Evolutionary conservation across 176 grass and related monocot genomes (phyloP).

Genomic region (Lolium rigidum): DNA sequence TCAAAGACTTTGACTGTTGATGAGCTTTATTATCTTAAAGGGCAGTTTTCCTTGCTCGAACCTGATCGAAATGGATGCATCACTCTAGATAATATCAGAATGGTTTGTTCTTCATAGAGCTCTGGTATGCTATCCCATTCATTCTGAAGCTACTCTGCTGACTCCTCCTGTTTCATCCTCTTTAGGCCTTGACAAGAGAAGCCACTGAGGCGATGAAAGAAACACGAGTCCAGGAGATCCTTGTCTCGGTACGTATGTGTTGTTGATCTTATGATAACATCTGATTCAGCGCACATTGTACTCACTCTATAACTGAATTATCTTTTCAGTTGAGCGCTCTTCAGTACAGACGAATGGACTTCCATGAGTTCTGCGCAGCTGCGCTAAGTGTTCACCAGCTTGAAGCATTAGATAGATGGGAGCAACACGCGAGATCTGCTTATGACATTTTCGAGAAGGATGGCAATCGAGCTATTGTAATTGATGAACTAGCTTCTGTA

Average conservation of each 20-base stretch:
- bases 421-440: slow-evolving; percentile 78
- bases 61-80: slow-evolving; percentile 79
- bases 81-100: slow-evolving; percentile 82
- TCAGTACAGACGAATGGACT: slow-evolving; percentile 92
- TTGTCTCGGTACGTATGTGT: slow-evolving; percentile 56
- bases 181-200: slow-evolving; percentile 70
- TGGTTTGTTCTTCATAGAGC: slow-evolving; percentile 50
- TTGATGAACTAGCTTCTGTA: slow-evolving; percentile 85
- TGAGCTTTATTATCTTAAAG: slow-evolving; percentile 82
- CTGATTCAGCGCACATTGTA: slow-evolving; percentile 29
- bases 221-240: slow-evolving; percentile 74
- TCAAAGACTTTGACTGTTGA: slow-evolving; percentile 83
- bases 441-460: slow-evolving; percentile 86
- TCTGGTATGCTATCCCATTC: background rate
- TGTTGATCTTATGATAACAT: background rate
- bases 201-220: slow-evolving; percentile 85
- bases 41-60: slow-evolving; percentile 73
- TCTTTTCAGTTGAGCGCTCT: slow-evolving; percentile 67
- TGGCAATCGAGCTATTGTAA: slow-evolving; percentile 83
- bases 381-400: slow-evolving; percentile 82
- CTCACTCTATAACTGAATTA: slow-evolving; percentile 16
- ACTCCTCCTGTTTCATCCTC: slow-evolving; percentile 5
- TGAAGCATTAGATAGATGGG: slow-evolving; percentile 87
- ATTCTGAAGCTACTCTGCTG: slow-evolving; percentile 1
- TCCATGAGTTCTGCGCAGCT: slow-evolving; percentile 83